Conservation (phyloP, 1,139 yeast genomes). For the Groenewaldozyma sp. region DNA sequence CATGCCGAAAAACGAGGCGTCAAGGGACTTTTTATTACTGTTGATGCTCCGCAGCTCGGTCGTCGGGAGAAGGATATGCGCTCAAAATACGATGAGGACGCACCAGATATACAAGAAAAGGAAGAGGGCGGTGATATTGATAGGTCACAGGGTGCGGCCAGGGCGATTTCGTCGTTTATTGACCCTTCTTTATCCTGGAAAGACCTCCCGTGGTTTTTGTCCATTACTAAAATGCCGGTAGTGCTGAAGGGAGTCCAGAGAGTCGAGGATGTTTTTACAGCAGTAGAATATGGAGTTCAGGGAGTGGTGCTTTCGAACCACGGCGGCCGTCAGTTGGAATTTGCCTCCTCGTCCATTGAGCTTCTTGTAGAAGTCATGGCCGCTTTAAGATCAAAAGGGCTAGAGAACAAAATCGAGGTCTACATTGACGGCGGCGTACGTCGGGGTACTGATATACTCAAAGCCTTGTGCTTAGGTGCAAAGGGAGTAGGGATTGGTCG, state of each 20-base stretch:
- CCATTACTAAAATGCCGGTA: conserved; percentile 53
- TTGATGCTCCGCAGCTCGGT: conserved; percentile 94
- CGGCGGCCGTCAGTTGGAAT: conserved; percentile 74
- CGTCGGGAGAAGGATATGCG: conserved; percentile 65
- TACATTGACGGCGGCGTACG: conserved; percentile 70
- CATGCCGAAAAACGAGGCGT: conserved; percentile 71
- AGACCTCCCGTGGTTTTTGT: conserved; percentile 50
- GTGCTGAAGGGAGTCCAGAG: conserved; percentile 65
- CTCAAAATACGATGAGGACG: conserved; percentile 54
- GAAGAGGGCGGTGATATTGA: conserved; percentile 44
- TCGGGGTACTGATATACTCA: conserved; percentile 62
- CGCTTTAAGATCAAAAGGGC: conserved; percentile 38
- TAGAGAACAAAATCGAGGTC: conserved; percentile 50
- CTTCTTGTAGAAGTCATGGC: conserved; percentile 57
- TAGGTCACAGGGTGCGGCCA: conserved; percentile 74
- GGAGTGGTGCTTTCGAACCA: conserved; percentile 69
- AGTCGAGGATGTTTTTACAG: conserved; percentile 54
- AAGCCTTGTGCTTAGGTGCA: conserved; percentile 69
- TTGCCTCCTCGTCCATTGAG: conserved; percentile 59
- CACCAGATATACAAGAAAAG: conserved; percentile 38
- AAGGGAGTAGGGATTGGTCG: conserved; percentile 72
- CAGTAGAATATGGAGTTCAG: conserved; percentile 52
- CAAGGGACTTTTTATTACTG: conserved; percentile 76
- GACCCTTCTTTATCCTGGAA: conserved; percentile 71
- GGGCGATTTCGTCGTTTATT: conserved; percentile 76